A percentile compares a stretch with the other conserved stretches of the same genome.
Evolutionary conservation across 2,329 filamentous ascomycete genomes (phyloP).

Genomic region (Venturia effusa): DNA sequence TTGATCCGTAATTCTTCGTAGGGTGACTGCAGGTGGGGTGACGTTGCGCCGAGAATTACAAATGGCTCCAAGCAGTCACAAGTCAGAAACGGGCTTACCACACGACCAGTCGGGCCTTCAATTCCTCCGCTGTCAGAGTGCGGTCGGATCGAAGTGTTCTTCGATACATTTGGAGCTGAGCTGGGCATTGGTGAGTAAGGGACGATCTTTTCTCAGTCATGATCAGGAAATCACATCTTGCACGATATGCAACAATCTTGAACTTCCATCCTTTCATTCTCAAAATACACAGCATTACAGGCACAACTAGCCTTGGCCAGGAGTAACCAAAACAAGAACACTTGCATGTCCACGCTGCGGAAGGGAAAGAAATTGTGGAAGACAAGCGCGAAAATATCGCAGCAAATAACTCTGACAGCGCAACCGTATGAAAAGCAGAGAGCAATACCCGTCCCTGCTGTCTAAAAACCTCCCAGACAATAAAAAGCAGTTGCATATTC

Average conservation of each 20-base stretch:
- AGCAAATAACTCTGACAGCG: background rate
- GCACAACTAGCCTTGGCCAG: conserved; percentile 8
- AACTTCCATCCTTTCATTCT: conserved; percentile 6
- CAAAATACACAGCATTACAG: conserved; percentile 6
- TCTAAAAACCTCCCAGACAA: conserved; percentile 11
- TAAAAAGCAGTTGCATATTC: background rate
- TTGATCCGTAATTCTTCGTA: background rate
- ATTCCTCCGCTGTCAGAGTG: background rate
- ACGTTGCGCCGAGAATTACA: background rate
- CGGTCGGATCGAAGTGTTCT: background rate
- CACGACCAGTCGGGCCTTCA: background rate
- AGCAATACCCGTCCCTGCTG: conserved; percentile 7
- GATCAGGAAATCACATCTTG: background rate
- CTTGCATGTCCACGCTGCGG: background rate
- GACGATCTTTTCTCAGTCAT: background rate
- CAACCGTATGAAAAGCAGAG: background rate
- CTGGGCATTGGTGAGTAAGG: background rate
- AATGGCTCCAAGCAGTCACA: too few relatives aligned
- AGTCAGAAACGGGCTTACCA: background rate
- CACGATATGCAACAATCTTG: background rate
- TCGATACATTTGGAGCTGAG: background rate
- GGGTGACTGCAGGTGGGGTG: background rate
- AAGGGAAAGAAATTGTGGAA: background rate
- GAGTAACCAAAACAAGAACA: background rate
- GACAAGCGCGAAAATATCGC: background rate